Conservation (phyloP, 2,329 filamentous ascomycete species). For the Ophiosphaerella herpotricha region DNA sequence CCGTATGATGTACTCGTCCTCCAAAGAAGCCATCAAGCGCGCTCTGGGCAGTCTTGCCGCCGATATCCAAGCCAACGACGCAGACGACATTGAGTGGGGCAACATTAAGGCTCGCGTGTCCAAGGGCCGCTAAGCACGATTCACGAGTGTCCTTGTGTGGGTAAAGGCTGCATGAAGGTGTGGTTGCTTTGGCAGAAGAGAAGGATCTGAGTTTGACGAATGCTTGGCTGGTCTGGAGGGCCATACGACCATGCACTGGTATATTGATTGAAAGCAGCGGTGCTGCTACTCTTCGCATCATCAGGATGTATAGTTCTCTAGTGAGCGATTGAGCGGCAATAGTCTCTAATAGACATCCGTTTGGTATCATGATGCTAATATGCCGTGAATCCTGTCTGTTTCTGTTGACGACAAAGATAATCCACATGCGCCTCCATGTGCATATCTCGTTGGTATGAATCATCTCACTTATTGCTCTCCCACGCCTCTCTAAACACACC, state of each 20-base stretch:
- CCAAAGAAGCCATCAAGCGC: slow-evolving; percentile 84
- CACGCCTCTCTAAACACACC: slow-evolving; percentile 73
- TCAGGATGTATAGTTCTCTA: slow-evolving; percentile 16
- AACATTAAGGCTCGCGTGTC: slow-evolving; percentile 62
- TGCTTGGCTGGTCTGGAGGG: not conserved
- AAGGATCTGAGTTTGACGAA: slow-evolving; percentile 21
- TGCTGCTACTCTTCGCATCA: slow-evolving; percentile 16
- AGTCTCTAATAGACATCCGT: slow-evolving; percentile 25
- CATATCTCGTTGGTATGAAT: not conserved
- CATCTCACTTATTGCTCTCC: slow-evolving; percentile 51
- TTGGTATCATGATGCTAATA: slow-evolving; percentile 14
- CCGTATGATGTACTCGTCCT: slow-evolving; percentile 90
- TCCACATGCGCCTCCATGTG: not conserved
- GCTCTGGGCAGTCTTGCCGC: slow-evolving; percentile 73
- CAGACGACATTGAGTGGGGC: slow-evolving; percentile 79
- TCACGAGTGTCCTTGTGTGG: slow-evolving; percentile 21
- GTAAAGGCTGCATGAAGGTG: slow-evolving; percentile 20
- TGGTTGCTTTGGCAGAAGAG: slow-evolving; percentile 19
- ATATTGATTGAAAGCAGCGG: slow-evolving; percentile 4
- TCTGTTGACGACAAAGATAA: not conserved
- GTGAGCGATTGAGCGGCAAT: slow-evolving; percentile 24
- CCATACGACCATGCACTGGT: not conserved
- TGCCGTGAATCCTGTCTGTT: slow-evolving; percentile 5
- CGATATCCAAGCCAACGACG: slow-evolving; percentile 84
- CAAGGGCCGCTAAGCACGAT: slow-evolving; percentile 54